Evolutionary conservation across 495 filamentous ascomycete species (phyloP).

Genomic region (Durotheca rogersii): DNA sequence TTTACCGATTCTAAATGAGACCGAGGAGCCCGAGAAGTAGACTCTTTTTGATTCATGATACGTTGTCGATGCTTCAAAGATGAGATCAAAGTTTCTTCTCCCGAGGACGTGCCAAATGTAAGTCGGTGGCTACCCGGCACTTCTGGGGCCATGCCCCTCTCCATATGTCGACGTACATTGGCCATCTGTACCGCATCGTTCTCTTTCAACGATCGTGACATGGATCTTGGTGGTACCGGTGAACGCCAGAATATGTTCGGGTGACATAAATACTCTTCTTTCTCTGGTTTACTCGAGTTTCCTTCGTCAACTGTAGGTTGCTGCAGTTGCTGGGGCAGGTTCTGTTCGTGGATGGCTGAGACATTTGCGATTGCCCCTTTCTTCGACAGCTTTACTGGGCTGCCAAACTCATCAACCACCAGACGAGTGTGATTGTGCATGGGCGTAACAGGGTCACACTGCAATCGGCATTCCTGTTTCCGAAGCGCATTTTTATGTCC

Average conservation of each 20-base stretch:
- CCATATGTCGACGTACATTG: background rate
- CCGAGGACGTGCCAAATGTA: background rate
- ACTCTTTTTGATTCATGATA: background rate
- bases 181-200: background rate
- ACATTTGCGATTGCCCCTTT: background rate
- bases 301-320: background rate
- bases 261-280: too few relatives aligned
- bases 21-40: background rate
- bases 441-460: background rate
- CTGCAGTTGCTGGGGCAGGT: background rate
- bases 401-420: constrained; percentile 7
- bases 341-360: background rate
- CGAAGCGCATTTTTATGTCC: background rate
- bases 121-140: background rate
- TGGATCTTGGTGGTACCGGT: background rate
- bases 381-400: background rate
- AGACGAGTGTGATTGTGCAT: background rate
- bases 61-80: constrained; percentile 3
- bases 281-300: too few relatives aligned
- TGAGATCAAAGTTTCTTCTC: background rate
- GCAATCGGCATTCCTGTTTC: background rate
- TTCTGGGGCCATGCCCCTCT: background rate
- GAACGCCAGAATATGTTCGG: background rate
- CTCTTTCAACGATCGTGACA: background rate
- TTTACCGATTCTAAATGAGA: constrained; percentile 16